Evolutionary conservation across 495 filamentous ascomycete genomes (phyloP), one percentile per base, ranked within the genome.

Genomic region (Aspergillus sclerotioniger): DNA sequence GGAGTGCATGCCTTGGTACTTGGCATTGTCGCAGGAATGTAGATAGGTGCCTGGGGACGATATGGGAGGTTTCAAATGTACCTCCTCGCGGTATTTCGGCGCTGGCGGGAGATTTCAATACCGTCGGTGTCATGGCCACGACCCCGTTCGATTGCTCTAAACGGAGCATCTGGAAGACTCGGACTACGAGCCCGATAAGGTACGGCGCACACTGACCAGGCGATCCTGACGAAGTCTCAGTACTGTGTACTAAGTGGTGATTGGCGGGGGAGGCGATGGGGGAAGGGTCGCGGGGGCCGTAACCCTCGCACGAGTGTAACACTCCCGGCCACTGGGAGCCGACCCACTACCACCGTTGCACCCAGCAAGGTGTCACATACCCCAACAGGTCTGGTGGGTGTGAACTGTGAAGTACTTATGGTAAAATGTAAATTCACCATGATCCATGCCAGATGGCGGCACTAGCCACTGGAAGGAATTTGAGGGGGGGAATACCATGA

Each of bases 311-410:
- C 46, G 44, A 49, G 58, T 65, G 71, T 76, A 75, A 75, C 72
- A 61, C 67, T 75, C 62, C 63, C 65, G 58, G 37, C 61, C 57
- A 65, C 47, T 45, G 49, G 62, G 57, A 61, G 57, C 55, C 57
- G 62, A 59, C 67, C 66, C 66, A 69, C 63, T 76, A 75, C 71
- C 71, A 76, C 73, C 73, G 73, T 76, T 74, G 71, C 73, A 76
- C 70, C 61, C 68, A 71, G 62, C 57, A 25, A 50, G 61, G 68
- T 68, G 67, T 69, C 61, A 59, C 70, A 69, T 72, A 63, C 70
- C 67, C 62, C 60, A 10, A 3, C 33, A 3, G 8, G 3, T 8
- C 13, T 2, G 33, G 13, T 25, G 25, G 25, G 32, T n/a, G n/a
- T n/a, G n/a, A n/a, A n/a, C n/a, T n/a, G n/a, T n/a, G n/a, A n/a